These are phyloP conservation scores for Bryum argenteum DNA, from an alignment of 225 moss, liverwort and hornwort species.

Conservation along the genomic window DNA sequence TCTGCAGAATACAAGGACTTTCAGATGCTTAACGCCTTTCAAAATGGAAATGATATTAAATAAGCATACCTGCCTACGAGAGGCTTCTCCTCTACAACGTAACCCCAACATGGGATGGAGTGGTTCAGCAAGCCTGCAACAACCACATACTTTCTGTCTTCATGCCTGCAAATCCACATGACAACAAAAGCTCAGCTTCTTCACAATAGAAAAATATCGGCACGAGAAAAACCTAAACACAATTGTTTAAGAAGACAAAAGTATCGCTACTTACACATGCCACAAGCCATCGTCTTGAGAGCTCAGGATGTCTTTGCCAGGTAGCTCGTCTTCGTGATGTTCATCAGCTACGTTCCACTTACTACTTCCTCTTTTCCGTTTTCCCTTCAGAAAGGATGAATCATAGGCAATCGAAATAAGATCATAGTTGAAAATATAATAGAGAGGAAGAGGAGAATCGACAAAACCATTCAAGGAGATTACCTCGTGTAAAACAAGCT, in stretches of 20 bases:
- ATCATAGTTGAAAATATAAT: neutral
- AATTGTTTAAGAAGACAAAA: neutral
- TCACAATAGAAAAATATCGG: constrained; percentile 1
- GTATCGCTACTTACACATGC: constrained; percentile 67
- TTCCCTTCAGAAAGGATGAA: constrained; percentile 43
- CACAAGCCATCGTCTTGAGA: constrained; percentile 80
- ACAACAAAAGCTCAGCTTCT: neutral
- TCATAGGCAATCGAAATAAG: neutral
- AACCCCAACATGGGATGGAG: constrained; percentile 95
- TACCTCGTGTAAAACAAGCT: constrained; percentile 76
- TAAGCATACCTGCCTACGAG: constrained; percentile 72
- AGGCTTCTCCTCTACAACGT: constrained; percentile 81
- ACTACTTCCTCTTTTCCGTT: constrained; percentile 47
- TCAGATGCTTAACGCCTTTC: neutral
- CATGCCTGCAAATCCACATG: constrained; percentile 42
- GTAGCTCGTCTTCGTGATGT: constrained; percentile 82
- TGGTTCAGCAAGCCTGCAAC: constrained; percentile 88
- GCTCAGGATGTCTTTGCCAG: constrained; percentile 71
- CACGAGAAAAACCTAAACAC: neutral
- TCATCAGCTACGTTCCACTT: constrained; percentile 75
- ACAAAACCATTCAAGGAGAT: neutral
- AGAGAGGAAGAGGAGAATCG: constrained; percentile 1
- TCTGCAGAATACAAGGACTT: neutral
- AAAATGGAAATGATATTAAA: constrained; percentile 10
- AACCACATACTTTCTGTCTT: constrained; percentile 82